These are phyloP conservation scores for Setomelanomma holmii DNA, from an alignment of 2,329 filamentous ascomycete genomes.

Conservation along the genomic window DNA sequence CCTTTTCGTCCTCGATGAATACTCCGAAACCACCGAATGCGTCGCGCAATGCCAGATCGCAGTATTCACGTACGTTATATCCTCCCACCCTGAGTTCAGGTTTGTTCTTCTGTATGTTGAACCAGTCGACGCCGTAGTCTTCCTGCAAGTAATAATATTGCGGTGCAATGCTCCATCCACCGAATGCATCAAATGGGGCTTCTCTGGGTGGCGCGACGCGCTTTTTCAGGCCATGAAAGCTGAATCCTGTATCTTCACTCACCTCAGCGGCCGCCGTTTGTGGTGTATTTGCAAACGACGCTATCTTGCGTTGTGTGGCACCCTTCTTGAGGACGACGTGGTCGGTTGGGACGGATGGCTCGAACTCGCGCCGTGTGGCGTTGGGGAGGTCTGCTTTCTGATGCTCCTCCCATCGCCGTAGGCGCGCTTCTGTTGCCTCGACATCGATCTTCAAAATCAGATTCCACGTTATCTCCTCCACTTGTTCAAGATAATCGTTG, in stretches of 20 bases:
- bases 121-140: constrained; percentile 76
- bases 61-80: constrained; percentile 83
- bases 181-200: constrained; percentile 87
- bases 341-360: constrained; percentile 25
- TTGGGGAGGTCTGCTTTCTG: constrained; percentile 65
- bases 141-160: constrained; percentile 74
- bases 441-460: constrained; percentile 76
- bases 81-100: constrained; percentile 76
- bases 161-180: constrained; percentile 69
- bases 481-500: constrained; percentile 93
- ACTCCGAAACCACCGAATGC: constrained; percentile 89
- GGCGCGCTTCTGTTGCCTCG: constrained; percentile 65
- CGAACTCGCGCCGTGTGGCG: constrained; percentile 47
- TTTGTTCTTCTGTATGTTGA: constrained; percentile 72
- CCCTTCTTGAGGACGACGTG: constrained; percentile 67
- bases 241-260: constrained; percentile 47
- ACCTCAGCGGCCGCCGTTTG: constrained; percentile 27
- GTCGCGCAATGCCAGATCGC: constrained; percentile 80
- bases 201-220: constrained; percentile 67
- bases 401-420: constrained; percentile 75
- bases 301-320: constrained; percentile 64
- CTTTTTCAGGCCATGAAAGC: constrained; percentile 82
- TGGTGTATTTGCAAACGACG: constrained; percentile 14
- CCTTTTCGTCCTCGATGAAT: constrained; percentile 78
- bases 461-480: constrained; percentile 90